Conservation (phyloP, 371 early-diverging fungal species). For the Capillidium heterosporum region DNA sequence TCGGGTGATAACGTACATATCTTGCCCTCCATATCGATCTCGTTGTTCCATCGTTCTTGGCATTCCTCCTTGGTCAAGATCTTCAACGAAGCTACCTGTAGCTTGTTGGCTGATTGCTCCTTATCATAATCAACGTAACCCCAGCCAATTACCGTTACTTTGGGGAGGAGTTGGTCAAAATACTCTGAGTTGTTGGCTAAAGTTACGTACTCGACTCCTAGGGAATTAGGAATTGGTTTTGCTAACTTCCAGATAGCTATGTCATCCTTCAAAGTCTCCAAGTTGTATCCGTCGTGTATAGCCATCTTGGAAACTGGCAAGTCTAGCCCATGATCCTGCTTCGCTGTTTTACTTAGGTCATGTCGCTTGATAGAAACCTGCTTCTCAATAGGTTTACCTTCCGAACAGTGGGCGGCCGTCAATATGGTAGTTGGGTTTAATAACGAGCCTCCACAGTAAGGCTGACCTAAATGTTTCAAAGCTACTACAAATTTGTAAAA, state of each 20-base stretch:
- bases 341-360: neutral
- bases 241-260: slow-evolving; percentile 4
- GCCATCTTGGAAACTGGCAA: neutral
- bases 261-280: neutral
- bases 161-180: neutral
- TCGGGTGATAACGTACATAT: neutral
- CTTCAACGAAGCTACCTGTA: neutral
- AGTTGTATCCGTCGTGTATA: slow-evolving; percentile 1
- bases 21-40: neutral
- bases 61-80: neutral
- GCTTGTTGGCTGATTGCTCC: neutral
- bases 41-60: neutral
- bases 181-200: neutral
- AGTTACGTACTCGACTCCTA: neutral
- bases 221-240: neutral
- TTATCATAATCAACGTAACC: neutral
- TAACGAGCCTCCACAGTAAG: neutral
- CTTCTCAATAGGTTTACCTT: neutral
- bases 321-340: neutral
- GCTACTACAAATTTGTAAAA: neutral
- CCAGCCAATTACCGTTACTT: neutral
- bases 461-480: neutral
- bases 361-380: neutral
- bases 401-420: neutral
- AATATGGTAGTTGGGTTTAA: neutral